Conservation (phyloP, 805 yeast genomes). For the Zygosaccharomyces rouxii region DNA sequence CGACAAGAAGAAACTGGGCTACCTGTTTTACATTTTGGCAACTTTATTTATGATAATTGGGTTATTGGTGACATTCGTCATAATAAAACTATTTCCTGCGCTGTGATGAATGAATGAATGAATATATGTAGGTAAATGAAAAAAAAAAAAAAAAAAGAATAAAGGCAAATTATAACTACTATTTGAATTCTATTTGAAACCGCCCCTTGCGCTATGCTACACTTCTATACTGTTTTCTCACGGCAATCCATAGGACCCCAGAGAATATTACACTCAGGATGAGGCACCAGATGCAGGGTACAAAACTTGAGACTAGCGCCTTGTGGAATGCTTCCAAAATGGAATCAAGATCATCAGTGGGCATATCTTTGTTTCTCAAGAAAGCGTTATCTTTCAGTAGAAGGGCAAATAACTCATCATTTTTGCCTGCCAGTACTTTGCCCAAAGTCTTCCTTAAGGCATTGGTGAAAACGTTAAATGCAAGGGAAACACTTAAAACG, state of each 20-base stretch:
- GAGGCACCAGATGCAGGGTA: constrained; percentile 7
- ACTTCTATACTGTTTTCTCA: constrained; percentile 1
- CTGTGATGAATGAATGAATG: constrained; percentile 19
- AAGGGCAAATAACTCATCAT: constrained; percentile 4
- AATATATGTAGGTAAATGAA: background rate
- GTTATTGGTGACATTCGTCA: constrained; percentile 33
- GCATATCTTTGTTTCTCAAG: constrained; percentile 7
- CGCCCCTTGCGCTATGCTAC: background rate
- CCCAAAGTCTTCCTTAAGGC: constrained; percentile 6
- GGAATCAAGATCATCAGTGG: constrained; percentile 5
- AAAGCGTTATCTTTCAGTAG: constrained; percentile 12
- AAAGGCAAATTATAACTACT: background rate
- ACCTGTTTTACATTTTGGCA: constrained; percentile 28
- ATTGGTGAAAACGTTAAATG: constrained; percentile 9
- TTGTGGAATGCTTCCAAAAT: constrained; percentile 7
- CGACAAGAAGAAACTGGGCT: constrained; percentile 31
- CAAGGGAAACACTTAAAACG: constrained; percentile 41
- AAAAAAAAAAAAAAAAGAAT: background rate
- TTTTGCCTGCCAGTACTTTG: constrained; percentile 3
- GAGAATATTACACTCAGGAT: constrained; percentile 5
- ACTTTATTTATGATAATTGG: constrained; percentile 30
- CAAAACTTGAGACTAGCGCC: constrained; percentile 8
- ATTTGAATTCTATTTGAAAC: background rate
- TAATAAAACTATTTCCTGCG: constrained; percentile 40
- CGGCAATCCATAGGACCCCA: constrained; percentile 4